A percentile compares a stretch with the other conserved stretches of the same genome.
Conservation (phyloP, 495 filamentous ascomycete species). For the Penicillium verhagenii region DNA sequence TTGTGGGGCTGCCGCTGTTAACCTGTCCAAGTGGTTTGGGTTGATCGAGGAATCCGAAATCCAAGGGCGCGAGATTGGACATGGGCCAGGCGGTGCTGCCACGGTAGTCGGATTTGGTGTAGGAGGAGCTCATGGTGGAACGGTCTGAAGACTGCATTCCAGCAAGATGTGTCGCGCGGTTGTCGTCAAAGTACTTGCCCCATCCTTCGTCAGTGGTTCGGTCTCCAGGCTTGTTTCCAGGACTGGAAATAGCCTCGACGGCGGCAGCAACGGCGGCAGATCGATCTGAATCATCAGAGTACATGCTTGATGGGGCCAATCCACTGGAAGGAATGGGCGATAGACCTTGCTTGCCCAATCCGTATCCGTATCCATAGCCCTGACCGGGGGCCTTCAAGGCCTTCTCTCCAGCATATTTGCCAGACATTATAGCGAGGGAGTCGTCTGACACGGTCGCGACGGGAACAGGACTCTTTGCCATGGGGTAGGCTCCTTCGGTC, state of each 20-base stretch:
- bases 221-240: constrained; percentile 36
- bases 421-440: constrained; percentile 45
- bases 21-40: constrained; percentile 53
- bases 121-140: constrained; percentile 27
- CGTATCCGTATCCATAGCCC: constrained; percentile 23
- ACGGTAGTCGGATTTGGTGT: constrained; percentile 37
- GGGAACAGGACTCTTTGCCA: constrained; percentile 43
- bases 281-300: constrained; percentile 24
- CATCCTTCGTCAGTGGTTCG: constrained; percentile 57
- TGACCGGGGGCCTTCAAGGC: constrained; percentile 28
- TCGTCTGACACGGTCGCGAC: constrained; percentile 47
- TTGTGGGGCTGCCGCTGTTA: constrained; percentile 64
- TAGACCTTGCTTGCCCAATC: constrained; percentile 25
- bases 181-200: constrained; percentile 59
- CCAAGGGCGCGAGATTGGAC: constrained; percentile 32
- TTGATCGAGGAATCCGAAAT: constrained; percentile 39
- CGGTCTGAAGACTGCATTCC: constrained; percentile 25
- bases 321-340: constrained; percentile 38
- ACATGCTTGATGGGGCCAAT: constrained; percentile 23
- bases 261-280: constrained; percentile 18
- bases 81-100: constrained; percentile 44
- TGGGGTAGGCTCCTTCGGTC: constrained; percentile 41
- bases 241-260: constrained; percentile 1
- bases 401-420: constrained; percentile 39
- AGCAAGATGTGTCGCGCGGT: constrained; percentile 43